A percentile compares a stretch with the other conserved stretches of the same genome.
Evolutionary conservation across 257 asterid species (phyloP).

Genomic region (Nicotiana sylvestris): DNA sequence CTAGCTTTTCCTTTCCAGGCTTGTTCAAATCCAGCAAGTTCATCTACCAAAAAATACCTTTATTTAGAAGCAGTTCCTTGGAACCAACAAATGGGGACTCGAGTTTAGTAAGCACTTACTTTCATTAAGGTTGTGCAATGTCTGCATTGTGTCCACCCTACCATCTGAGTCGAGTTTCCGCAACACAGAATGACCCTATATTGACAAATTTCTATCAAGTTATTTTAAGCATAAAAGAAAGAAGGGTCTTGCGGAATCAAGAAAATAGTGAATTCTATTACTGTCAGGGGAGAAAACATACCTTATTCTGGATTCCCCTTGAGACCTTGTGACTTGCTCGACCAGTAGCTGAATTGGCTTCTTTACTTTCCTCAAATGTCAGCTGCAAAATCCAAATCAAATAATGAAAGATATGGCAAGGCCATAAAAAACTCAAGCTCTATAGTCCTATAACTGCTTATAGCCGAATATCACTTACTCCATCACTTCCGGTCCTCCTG

Average conservation of each 20-base stretch:
- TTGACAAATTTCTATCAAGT: conserved; percentile 13
- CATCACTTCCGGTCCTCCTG: conserved; percentile 74
- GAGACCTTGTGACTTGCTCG: conserved; percentile 74
- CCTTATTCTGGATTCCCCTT: conserved; percentile 80
- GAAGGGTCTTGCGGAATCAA: not conserved
- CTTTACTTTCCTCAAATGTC: conserved; percentile 76
- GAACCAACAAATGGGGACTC: not conserved
- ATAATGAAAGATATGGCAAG: conserved; percentile 11
- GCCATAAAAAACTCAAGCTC: not conserved
- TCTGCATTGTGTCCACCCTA: conserved; percentile 74
- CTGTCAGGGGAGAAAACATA: conserved; percentile 7
- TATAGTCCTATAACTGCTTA: not conserved
- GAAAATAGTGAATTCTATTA: not conserved
- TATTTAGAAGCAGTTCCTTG: not conserved
- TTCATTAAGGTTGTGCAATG: conserved; percentile 78
- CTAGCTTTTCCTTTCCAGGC: conserved; percentile 72
- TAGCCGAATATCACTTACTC: conserved; percentile 49
- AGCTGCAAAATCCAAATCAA: conserved; percentile 36
- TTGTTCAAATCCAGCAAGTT: conserved; percentile 66
- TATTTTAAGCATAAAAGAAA: conserved; percentile 9
- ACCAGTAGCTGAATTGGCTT: conserved; percentile 82
- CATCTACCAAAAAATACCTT: conserved; percentile 40
- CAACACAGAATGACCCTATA: conserved; percentile 79
- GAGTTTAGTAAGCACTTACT: conserved; percentile 29
- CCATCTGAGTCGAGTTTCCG: conserved; percentile 85